Evolutionary conservation across 805 yeast species (phyloP), one percentile per base, ranked within the genome.

Genomic region (Monosporozyma aerobia): DNA sequence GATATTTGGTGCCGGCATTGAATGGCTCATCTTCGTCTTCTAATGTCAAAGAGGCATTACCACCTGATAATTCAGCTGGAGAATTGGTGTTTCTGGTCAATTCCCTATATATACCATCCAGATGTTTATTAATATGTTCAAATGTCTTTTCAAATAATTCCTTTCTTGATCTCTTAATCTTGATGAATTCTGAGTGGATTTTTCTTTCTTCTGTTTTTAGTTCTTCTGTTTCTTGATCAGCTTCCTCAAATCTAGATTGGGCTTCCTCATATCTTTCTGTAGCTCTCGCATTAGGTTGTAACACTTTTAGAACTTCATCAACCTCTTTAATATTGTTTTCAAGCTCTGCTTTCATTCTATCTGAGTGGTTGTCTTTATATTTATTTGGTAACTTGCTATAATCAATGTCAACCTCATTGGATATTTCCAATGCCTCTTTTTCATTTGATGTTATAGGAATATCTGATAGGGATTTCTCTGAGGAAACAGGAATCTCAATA

Each of bases 21-120:
- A 83, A 94, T 3, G 98, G 97, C 59, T 87, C 96, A 55, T 88
- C 96, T 55, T 85, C 94, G 60, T 89, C 90, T 59, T 89, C 96
- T 39, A 90, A 69, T 0, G 92, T 84, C 53, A 94, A 73, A 56
- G 87, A 85, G 0, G 98, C 98, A n/a, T 94, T 83, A 1, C 98
- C 98, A 44, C 97, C 97, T 30, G 85, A 74, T 1, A 95, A 84
- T 33, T 87, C 80, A 0, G 83, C 78, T 3, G 76, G 69, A 0
- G 86, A 78, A 44, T 59, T 57, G 14, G 67, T 69, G 45, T 68
- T 63, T 57, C 79, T 83, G 0, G 97, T 94, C 49, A 94, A 74
- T 61, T 90, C 97, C 63, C 90, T 85, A 68, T 92, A 94, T 9
- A 89, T 82, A 0, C 73, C 69, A 64, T 87, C 95, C 57, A 94